Evolutionary conservation across 805 yeast species (phyloP).

Genomic region (Myxozyma lipomycoides): DNA sequence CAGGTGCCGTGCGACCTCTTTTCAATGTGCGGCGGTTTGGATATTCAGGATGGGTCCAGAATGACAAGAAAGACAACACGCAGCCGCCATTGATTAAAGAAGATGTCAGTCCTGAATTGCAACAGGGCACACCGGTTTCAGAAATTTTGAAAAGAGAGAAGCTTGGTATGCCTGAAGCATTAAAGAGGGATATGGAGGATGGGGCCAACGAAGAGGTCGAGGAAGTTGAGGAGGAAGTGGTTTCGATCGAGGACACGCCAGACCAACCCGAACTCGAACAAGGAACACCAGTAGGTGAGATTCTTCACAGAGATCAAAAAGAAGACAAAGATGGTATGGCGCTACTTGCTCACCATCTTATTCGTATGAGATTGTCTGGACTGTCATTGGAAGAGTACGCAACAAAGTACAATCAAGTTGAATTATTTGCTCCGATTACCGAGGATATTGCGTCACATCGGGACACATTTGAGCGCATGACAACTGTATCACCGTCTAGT

Average conservation of each 20-base stretch:
- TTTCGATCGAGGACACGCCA: not conserved
- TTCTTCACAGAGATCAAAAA: conserved; percentile 6
- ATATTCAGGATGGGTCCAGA: no score
- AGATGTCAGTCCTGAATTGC: not conserved
- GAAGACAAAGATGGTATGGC: not conserved
- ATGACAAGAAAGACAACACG: not conserved
- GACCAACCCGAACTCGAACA: conserved; percentile 22
- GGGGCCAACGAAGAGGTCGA: not conserved
- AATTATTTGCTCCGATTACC: not conserved
- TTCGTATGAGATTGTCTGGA: conserved; percentile 17
- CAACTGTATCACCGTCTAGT: not conserved
- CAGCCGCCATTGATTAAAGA: not conserved
- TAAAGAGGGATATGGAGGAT: not conserved
- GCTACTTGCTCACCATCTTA: conserved; percentile 13
- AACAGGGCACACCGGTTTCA: not conserved
- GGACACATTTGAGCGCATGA: not conserved
- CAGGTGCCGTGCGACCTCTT: no score
- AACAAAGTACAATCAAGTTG: conserved; percentile 4
- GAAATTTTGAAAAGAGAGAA: conserved; percentile 1
- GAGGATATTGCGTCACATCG: not conserved
- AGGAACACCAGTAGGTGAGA: conserved; percentile 28
- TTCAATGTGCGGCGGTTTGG: no score
- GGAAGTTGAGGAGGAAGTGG: not conserved
- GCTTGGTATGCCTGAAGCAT: not conserved
- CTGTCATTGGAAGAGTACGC: conserved; percentile 16